Conservation (phyloP, 2,329 filamentous ascomycete genomes). For the Cercospora sesami region DNA sequence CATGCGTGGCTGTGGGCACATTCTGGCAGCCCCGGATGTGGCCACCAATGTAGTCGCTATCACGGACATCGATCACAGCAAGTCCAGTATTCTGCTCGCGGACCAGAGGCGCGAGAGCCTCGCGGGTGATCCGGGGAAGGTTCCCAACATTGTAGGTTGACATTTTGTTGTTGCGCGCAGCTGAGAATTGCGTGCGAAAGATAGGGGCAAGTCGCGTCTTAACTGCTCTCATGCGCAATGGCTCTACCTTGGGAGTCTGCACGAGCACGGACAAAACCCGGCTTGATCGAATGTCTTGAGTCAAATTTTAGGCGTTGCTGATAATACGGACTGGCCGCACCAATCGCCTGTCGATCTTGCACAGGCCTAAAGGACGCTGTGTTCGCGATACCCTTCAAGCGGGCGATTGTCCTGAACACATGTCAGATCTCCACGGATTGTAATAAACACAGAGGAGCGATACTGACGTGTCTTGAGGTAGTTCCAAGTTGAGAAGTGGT, state of each 20-base stretch:
- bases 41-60: slow-evolving; percentile 85
- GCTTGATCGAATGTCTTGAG: neutral
- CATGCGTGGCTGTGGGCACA: slow-evolving; percentile 71
- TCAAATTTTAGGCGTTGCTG: neutral
- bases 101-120: slow-evolving; percentile 67
- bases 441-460: neutral
- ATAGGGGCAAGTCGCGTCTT: neutral
- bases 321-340: neutral
- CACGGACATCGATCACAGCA: slow-evolving; percentile 85
- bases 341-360: neutral
- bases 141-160: slow-evolving; percentile 56
- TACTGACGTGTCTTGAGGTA: neutral
- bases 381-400: neutral
- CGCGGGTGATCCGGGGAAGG: slow-evolving; percentile 67
- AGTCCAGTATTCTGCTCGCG: slow-evolving; percentile 44
- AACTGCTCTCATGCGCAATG: neutral
- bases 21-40: slow-evolving; percentile 79
- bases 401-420: neutral
- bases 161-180: slow-evolving; percentile 4
- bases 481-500: neutral
- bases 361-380: neutral
- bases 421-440: neutral
- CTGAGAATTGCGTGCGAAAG: neutral
- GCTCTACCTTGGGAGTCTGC: neutral
- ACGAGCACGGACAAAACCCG: neutral